phyloP scores from a whole-genome alignment of 768 basidiomycete species.

The Trametes gibbosa region DNA sequence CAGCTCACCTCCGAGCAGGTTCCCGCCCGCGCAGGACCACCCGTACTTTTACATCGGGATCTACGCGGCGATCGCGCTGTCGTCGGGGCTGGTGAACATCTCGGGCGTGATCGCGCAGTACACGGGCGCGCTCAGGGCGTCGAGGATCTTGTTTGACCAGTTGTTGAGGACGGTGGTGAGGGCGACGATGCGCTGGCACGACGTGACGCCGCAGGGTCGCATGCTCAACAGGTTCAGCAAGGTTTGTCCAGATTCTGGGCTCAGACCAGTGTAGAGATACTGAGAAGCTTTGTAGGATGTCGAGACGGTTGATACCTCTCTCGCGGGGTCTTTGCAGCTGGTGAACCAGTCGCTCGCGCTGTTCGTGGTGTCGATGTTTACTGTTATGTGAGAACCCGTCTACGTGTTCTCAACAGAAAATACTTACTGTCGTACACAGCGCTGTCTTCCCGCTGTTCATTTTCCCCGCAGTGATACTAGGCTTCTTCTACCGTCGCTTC shows the following conservation, averaged over 20 bases:
- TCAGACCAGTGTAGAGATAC: not conserved
- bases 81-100: slow-evolving; percentile 46
- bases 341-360: slow-evolving; percentile 78
- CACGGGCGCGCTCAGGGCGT: slow-evolving; percentile 49
- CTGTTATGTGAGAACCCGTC: slow-evolving; percentile 52
- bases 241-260: slow-evolving; percentile 28
- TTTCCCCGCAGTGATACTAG: slow-evolving; percentile 71
- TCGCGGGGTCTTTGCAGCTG: slow-evolving; percentile 65
- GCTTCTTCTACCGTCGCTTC: slow-evolving; percentile 66
- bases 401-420: not conserved
- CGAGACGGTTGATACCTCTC: slow-evolving; percentile 78
- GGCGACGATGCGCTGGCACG: slow-evolving; percentile 84
- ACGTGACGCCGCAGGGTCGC: slow-evolving; percentile 82
- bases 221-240: slow-evolving; percentile 87
- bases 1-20: not conserved
- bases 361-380: slow-evolving; percentile 74
- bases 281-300: slow-evolving; percentile 50
- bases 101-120: slow-evolving; percentile 52
- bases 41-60: slow-evolving; percentile 73
- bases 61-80: slow-evolving; percentile 60
- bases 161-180: slow-evolving; percentile 69
- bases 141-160: slow-evolving; percentile 40
- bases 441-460: slow-evolving; percentile 82
- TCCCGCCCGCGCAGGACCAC: slow-evolving; percentile 52
- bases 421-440: slow-evolving; percentile 30